Evolutionary conservation across 441 rosid genomes (phyloP), one percentile per base, ranked within the genome.

Genomic region (Populus hybrid): DNA sequence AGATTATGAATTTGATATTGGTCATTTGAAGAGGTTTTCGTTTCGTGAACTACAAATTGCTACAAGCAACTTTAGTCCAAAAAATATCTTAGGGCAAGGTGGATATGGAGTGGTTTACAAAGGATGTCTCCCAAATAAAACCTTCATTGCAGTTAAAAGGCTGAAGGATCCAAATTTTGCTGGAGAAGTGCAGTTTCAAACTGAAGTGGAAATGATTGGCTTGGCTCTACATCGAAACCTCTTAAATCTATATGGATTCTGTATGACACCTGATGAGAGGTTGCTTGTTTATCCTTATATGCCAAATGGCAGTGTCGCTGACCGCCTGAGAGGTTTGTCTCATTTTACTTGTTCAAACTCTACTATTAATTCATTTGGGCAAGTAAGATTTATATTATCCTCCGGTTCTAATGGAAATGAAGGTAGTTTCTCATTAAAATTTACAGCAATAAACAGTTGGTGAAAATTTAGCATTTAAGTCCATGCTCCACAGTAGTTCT

Each of bases 201-300:
- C 99, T 5, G 99, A 95, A 84, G 98, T 95, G 7, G 96, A 95
- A 82, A 92, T 93, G 98, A 95, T 95, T 79, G 98, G 99, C n/a
- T 89, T 95, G 83, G 97, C 99, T 54, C 86, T 93, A 84, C 98
- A 93, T 70, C 88, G 95, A 61, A 95, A 95, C 83, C 94, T 95
- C 46, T 77, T 95, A 77, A 91, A 88, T 24, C 79, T 95, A 9
- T 90, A 88, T 80, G 99, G 99, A 64, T 95, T 95, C 82, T 95
- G 98, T 71, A 83, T 93, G 99, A 93, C 96, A 0, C 73, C 87
- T 0, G 90, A 90, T 54, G 99, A 93, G 82, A 89, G 97, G 78
- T 61, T 95, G 91, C 96, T 95, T 1, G 92, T 95, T 76, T 93
- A 95, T 88, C 99, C 98, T 21, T 95, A 88, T 61, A 95, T 95